Evolutionary conservation across 192 early-diverging fungal species (phyloP).

Genomic region (Entomortierella beljakovae): DNA sequence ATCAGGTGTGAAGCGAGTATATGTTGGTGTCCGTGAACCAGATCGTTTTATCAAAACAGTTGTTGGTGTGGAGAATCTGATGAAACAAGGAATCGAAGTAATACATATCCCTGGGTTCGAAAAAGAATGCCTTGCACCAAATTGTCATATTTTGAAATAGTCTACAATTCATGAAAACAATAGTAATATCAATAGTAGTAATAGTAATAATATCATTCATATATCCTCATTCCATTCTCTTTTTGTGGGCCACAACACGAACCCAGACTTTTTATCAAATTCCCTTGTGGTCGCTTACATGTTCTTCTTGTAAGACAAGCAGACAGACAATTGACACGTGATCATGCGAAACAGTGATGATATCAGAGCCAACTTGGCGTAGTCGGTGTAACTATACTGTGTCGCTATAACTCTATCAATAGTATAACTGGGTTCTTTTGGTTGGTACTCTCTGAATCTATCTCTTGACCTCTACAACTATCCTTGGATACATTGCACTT

Average conservation of each 20-base stretch:
- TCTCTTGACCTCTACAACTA: background rate
- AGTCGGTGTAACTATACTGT: too few species aligned
- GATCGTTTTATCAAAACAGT: constrained; percentile 84
- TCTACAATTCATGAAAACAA: background rate
- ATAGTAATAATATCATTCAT: too few species aligned
- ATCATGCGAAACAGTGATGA: too few species aligned
- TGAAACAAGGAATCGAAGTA: constrained; percentile 80
- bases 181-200: background rate
- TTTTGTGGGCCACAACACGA: too few species aligned
- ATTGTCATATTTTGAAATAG: constrained; percentile 67
- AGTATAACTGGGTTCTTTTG: too few species aligned
- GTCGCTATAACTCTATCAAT: too few species aligned
- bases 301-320: too few species aligned
- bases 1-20: constrained; percentile 75
- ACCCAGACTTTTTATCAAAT: too few species aligned
- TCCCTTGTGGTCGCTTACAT: too few species aligned
- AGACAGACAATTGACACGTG: too few species aligned
- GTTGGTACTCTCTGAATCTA: background rate
- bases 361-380: too few species aligned
- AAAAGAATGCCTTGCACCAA: constrained; percentile 79
- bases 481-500: background rate
- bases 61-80: constrained; percentile 75
- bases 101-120: constrained; percentile 76
- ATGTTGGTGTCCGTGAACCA: constrained; percentile 91
- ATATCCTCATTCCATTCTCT: too few species aligned